These are phyloP conservation scores for Aspergillus nidulans DNA, from an alignment of 495 filamentous ascomycete genomes.

Conservation along the genomic window DNA sequence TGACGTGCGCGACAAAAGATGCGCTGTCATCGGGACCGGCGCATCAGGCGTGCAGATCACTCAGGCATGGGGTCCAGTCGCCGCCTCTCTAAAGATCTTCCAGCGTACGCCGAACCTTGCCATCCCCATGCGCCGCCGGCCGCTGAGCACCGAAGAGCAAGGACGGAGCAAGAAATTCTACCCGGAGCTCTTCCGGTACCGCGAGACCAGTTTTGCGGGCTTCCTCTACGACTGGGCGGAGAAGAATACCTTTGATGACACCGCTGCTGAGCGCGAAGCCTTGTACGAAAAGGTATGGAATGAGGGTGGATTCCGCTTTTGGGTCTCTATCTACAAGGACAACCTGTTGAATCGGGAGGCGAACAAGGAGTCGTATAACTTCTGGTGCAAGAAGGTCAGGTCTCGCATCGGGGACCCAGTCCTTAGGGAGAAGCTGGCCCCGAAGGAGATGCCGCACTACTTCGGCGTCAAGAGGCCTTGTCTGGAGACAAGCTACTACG, in stretches of 20 bases:
- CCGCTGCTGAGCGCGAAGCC: constrained; percentile 42
- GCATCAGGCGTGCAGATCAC: constrained; percentile 54
- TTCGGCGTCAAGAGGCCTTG: constrained; percentile 54
- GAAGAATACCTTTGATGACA: constrained; percentile 41
- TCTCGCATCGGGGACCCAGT: constrained; percentile 46
- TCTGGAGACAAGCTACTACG: constrained; percentile 54
- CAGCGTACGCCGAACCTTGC: constrained; percentile 53
- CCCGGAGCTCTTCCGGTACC: constrained; percentile 38
- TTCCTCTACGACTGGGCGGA: constrained; percentile 41
- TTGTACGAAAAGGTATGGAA: constrained; percentile 45
- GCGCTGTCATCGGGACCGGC: constrained; percentile 58
- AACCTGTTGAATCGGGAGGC: constrained; percentile 41
- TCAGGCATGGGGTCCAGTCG: constrained; percentile 41
- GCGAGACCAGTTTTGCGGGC: constrained; percentile 44
- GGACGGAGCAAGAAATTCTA: constrained; percentile 24
- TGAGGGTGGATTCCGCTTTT: constrained; percentile 48
- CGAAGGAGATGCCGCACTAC: constrained; percentile 44
- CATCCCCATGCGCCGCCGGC: constrained; percentile 47
- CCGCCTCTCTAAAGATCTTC: constrained; percentile 40
- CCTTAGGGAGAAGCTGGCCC: constrained; percentile 51
- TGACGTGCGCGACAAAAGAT: constrained; percentile 44
- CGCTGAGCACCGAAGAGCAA: constrained; percentile 43
- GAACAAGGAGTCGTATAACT: constrained; percentile 49
- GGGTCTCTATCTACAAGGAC: constrained; percentile 50
- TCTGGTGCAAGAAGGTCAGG: constrained; percentile 52